These are phyloP conservation scores for Nitzschia palea DNA, from an alignment of 108 stramenopile genomes.

Conservation along the genomic window DNA sequence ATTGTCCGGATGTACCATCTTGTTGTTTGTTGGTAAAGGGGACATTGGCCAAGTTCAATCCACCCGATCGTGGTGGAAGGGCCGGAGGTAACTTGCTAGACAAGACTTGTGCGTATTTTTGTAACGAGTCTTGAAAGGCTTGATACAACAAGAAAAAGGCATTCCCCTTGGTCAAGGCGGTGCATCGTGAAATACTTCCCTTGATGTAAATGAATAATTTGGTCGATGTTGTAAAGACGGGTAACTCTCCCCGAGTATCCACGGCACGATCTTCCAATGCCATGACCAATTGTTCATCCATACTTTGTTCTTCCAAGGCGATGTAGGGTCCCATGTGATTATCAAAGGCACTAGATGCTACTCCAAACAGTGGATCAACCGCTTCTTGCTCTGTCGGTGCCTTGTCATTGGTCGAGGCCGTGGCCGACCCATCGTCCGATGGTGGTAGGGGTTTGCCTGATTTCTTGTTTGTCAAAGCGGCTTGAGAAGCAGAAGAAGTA, in stretches of 20 bases:
- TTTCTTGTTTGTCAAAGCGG: constrained; percentile 20
- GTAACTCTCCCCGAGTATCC: constrained; percentile 89
- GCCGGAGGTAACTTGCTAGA: constrained; percentile 73
- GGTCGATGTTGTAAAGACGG: constrained; percentile 92
- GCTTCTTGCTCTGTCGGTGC: constrained; percentile 42
- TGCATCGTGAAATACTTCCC: constrained; percentile 92
- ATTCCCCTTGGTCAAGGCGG: constrained; percentile 92
- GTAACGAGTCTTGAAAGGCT: constrained; percentile 87
- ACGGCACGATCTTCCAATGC: constrained; percentile 74
- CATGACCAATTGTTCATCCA: constrained; percentile 88
- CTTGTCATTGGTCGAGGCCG: constrained; percentile 44
- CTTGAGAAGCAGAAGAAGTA: constrained; percentile 6
- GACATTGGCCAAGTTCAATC: constrained; percentile 40
- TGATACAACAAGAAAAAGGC: constrained; percentile 90
- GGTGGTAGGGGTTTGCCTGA: neutral
- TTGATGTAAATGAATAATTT: constrained; percentile 97
- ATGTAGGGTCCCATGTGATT: constrained; percentile 97
- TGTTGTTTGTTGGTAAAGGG: constrained; percentile 40
- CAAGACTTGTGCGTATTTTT: constrained; percentile 82
- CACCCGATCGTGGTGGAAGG: constrained; percentile 24
- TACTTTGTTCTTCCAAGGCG: constrained; percentile 83
- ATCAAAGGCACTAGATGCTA: constrained; percentile 91
- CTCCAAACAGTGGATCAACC: constrained; percentile 68
- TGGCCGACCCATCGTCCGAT: constrained; percentile 4
- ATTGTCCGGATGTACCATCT: constrained; percentile 32